A percentile compares a stretch with the other conserved stretches of the same genome.
phyloP scores from a whole-genome alignment of 176 grass and related monocot species.

The Musa acuminata region DNA sequence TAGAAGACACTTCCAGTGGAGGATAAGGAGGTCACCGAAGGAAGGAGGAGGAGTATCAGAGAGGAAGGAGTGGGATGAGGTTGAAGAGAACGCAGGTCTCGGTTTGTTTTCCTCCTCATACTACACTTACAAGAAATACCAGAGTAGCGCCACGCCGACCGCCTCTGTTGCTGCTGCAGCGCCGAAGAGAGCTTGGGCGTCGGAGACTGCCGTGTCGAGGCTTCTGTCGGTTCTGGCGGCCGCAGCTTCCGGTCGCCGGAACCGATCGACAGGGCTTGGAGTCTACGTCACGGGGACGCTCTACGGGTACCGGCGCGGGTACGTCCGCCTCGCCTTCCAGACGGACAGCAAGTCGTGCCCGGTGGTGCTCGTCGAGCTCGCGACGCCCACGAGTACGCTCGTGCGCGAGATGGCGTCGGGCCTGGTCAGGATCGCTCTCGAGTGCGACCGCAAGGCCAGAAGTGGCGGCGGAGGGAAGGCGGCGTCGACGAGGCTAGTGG shows the following conservation, averaged over 20 bases:
- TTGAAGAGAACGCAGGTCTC: background rate
- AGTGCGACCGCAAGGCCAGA: constrained; percentile 4
- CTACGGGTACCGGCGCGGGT: constrained; percentile 1
- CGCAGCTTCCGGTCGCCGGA: background rate
- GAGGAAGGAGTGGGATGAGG: background rate
- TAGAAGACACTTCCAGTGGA: background rate
- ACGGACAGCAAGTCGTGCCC: background rate
- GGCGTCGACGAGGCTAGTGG: background rate
- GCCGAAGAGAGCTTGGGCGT: background rate
- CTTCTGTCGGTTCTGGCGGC: background rate
- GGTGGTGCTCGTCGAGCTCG: constrained; percentile 9
- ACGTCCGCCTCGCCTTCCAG: constrained; percentile 2
- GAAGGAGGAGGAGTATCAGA: background rate
- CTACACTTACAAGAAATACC: background rate
- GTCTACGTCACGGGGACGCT: background rate
- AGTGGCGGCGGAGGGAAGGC: background rate
- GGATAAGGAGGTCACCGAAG: background rate
- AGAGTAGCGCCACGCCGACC: too few relatives aligned
- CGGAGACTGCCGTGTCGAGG: background rate
- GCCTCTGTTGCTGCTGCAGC: background rate
- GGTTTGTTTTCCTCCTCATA: background rate
- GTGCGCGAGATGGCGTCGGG: constrained; percentile 7
- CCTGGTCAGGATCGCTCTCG: background rate
- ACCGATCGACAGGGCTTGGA: background rate
- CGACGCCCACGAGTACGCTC: constrained; percentile 1